Evolutionary conservation across 2,329 filamentous ascomycete genomes (phyloP).

Genomic region (Trematosphaeria pertusa): DNA sequence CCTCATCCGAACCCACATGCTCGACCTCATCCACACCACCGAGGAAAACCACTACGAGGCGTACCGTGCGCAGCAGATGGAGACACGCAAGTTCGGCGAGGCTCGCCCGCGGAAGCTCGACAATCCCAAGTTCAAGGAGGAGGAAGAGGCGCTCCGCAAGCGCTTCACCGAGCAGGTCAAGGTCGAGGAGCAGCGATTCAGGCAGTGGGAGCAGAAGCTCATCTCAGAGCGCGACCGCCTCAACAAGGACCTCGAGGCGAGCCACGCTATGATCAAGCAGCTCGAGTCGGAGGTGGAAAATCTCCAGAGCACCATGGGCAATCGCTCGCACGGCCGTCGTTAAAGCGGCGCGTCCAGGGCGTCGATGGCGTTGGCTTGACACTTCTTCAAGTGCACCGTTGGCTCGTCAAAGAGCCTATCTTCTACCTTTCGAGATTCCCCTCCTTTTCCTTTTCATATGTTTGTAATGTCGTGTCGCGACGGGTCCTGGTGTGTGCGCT

Average conservation of each 20-base stretch:
- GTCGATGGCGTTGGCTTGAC: constrained; percentile 21
- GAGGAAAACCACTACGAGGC: constrained; percentile 99
- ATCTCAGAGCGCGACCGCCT: constrained; percentile 97
- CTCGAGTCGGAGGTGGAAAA: constrained; percentile 90
- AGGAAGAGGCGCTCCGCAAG: constrained; percentile 98
- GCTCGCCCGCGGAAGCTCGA: constrained; percentile 96
- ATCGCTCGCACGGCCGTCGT: constrained; percentile 90
- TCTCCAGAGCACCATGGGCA: constrained; percentile 82
- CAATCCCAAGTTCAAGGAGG: constrained; percentile 99
- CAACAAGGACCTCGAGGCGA: constrained; percentile 99
- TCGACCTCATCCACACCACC: constrained; percentile 98
- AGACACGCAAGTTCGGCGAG: constrained; percentile 99
- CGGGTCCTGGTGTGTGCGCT: constrained; percentile 22
- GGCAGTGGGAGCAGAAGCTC: constrained; percentile 99
- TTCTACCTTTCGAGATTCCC: constrained; percentile 50
- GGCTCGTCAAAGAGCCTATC: constrained; percentile 26
- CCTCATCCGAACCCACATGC: constrained; percentile 98
- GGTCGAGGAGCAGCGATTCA: constrained; percentile 99
- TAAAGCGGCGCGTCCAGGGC: constrained; percentile 54
- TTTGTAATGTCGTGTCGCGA: constrained; percentile 50
- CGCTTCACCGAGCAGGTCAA: constrained; percentile 99
- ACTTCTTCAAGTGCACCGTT: constrained; percentile 20
- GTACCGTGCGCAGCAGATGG: constrained; percentile 99
- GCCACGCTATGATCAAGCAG: constrained; percentile 88
- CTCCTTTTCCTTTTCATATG: constrained; percentile 48